Evolutionary conservation across 1,284 basidiomycete species (phyloP).

Genomic region (Sporisorium scitamineum): DNA sequence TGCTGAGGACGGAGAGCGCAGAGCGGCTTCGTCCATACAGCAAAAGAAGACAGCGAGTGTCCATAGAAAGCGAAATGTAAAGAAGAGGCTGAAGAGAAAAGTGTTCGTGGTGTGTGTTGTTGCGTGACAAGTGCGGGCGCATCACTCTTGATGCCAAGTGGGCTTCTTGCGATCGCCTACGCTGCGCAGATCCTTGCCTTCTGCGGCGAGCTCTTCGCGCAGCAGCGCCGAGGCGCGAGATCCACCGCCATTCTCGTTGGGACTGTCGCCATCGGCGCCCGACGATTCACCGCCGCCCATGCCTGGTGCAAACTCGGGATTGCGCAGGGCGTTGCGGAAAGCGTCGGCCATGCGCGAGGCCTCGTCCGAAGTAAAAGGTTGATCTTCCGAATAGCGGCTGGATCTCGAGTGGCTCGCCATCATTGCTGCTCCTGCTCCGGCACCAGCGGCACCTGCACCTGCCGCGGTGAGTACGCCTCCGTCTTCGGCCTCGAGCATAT

Average conservation of each 20-base stretch:
- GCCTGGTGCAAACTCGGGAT: conserved; percentile 46
- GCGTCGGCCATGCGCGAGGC: conserved; percentile 59
- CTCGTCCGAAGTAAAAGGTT: conserved; percentile 58
- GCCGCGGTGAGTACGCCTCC: conserved; percentile 14
- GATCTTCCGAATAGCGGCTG: conserved; percentile 40
- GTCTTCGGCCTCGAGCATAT: conserved; percentile 42
- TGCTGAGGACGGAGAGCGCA: neutral
- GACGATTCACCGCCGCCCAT: conserved; percentile 29
- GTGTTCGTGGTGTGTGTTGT: conserved; percentile 4
- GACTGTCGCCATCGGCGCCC: conserved; percentile 39
- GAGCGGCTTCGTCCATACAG: neutral
- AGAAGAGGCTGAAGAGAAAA: neutral
- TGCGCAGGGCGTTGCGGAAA: conserved; percentile 56
- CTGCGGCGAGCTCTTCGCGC: conserved; percentile 52
- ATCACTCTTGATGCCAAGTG: conserved; percentile 49
- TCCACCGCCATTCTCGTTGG: conserved; percentile 23
- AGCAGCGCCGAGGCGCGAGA: conserved; percentile 35
- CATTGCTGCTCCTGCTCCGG: conserved; percentile 26
- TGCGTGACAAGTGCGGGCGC: neutral
- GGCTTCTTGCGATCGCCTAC: conserved; percentile 57
- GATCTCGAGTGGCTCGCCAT: conserved; percentile 25
- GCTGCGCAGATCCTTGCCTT: conserved; percentile 49
- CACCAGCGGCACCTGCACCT: conserved; percentile 17
- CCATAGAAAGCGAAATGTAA: neutral
- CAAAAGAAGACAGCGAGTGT: neutral